Evolutionary conservation across 148 eudicot species (phyloP), one percentile per base, ranked within the genome.

Genomic region (Vaccinium macrocarpon): DNA sequence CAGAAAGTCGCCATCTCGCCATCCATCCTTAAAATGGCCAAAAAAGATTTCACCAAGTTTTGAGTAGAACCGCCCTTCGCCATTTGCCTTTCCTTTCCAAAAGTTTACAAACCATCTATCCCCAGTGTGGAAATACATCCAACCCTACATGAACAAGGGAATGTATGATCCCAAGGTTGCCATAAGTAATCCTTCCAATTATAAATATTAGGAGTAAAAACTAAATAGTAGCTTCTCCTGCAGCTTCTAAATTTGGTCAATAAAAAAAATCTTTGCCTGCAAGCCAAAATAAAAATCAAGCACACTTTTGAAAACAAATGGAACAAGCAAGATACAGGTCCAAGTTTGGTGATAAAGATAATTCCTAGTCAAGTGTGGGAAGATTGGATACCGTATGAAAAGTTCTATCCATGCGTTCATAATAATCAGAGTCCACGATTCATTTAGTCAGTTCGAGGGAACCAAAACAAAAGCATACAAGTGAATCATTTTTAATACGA

Each of bases 81-180:
- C 99, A 87, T 93, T 93, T 35, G 99, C 97, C 87, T 89, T 93
- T 15, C 99, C 99, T 90, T 96, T 96, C 99, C 99, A 96, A 81
- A 96, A 96, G 87, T 96, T 94, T 19, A 86, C 97, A 89, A 96
- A 96, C 99, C 99, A 96, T 86, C 99, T 87, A 89, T 96, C 99
- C 80, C 99, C 99, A n/a, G 91, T 91, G 80, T 92, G 95, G 88
- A 96, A 96, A 82, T 94, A 96, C 56, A 96, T 86, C 99, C 99
- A 96, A 49, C 99, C 99, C 99, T 96, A 64, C 25, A 84, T 3
- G 49, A 84, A 32, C 59, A 42, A 27, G 49, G 1, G 5, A 25
- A 74, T 23, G 35, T 80, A 52, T 48, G 79, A 83, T 57, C 76
- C 75, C 53, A 86, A 61, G 21, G 62, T 19, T 14, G 46, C 46